Percentiles rank a stretch among this genome's conserved stretches.
Evolutionary conservation across 805 yeast species (phyloP).

Genomic region (Kregervanrija pseudodelftensis): DNA sequence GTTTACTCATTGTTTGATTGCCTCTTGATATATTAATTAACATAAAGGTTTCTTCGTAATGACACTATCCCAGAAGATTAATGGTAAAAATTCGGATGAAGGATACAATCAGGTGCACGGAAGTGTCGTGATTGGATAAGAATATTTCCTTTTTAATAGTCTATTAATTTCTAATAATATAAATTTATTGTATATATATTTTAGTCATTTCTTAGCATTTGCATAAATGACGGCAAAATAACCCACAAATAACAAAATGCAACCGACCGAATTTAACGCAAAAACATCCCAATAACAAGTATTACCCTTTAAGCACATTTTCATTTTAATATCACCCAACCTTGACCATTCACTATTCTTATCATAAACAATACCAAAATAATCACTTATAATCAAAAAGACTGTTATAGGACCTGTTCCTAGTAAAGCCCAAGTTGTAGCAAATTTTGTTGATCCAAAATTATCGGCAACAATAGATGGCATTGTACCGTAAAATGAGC

Average conservation of each 20-base stretch:
- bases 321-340: constrained; percentile 22
- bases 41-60: too few relatives aligned
- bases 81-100: too few relatives aligned
- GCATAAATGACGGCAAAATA: constrained; percentile 4
- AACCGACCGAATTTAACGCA: constrained; percentile 29
- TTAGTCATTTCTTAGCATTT: too few relatives aligned
- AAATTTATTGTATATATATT: too few relatives aligned
- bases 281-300: constrained; percentile 45
- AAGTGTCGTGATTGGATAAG: too few relatives aligned
- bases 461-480: constrained; percentile 71
- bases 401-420: constrained; percentile 64
- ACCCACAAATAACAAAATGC: constrained; percentile 21
- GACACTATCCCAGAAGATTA: too few relatives aligned
- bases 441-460: constrained; percentile 60
- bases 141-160: too few relatives aligned
- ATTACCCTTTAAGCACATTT: constrained; percentile 36
- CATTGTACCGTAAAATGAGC: constrained; percentile 63
- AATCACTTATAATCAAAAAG: constrained; percentile 45
- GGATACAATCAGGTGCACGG: too few relatives aligned
- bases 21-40: too few relatives aligned
- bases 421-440: constrained; percentile 70
- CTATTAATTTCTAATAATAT: too few relatives aligned
- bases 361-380: constrained; percentile 51
- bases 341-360: constrained; percentile 32
- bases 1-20: too few relatives aligned